These are phyloP conservation scores for Fonsecaea monophora DNA, from an alignment of 2,329 filamentous ascomycete genomes.

Conservation along the genomic window DNA sequence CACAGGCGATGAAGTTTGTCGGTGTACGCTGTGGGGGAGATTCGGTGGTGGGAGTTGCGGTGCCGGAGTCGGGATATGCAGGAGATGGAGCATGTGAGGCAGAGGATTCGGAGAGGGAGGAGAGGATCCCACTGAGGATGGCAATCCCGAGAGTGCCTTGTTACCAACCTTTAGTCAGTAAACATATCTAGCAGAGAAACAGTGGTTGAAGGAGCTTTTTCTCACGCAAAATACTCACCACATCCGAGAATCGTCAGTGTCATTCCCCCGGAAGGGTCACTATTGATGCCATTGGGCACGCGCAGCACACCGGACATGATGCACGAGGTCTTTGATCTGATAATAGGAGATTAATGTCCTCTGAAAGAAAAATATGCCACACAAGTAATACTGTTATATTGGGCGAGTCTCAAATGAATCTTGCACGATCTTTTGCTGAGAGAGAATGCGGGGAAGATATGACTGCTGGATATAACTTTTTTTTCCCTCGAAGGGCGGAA, in stretches of 20 bases:
- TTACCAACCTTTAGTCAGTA: slow-evolving; percentile 1
- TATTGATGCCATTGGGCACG: slow-evolving; percentile 27
- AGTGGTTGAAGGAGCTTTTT: background rate
- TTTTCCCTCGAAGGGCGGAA: background rate
- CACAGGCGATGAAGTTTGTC: slow-evolving; percentile 79
- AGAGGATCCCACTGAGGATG: slow-evolving; percentile 79
- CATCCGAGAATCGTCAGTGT: slow-evolving; percentile 83
- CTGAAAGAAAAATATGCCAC: no score
- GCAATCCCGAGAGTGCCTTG: slow-evolving; percentile 83
- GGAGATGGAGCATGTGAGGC: slow-evolving; percentile 49
- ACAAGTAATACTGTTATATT: background rate
- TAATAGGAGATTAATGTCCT: background rate
- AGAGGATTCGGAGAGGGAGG: slow-evolving; percentile 62
- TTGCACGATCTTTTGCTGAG: background rate
- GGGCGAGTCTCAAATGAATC: background rate
- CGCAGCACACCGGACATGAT: slow-evolving; percentile 30
- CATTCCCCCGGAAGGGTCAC: slow-evolving; percentile 26
- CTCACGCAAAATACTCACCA: slow-evolving; percentile 61
- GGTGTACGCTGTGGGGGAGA: slow-evolving; percentile 65
- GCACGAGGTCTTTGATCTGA: background rate
- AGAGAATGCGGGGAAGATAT: slow-evolving; percentile 18
- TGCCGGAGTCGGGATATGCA: slow-evolving; percentile 48
- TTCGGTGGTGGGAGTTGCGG: slow-evolving; percentile 47
- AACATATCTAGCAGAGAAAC: background rate
- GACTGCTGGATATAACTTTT: slow-evolving; percentile 7